Conservation (phyloP, 2,329 filamentous ascomycete species). For the Coccinonectria pachysandricola region DNA sequence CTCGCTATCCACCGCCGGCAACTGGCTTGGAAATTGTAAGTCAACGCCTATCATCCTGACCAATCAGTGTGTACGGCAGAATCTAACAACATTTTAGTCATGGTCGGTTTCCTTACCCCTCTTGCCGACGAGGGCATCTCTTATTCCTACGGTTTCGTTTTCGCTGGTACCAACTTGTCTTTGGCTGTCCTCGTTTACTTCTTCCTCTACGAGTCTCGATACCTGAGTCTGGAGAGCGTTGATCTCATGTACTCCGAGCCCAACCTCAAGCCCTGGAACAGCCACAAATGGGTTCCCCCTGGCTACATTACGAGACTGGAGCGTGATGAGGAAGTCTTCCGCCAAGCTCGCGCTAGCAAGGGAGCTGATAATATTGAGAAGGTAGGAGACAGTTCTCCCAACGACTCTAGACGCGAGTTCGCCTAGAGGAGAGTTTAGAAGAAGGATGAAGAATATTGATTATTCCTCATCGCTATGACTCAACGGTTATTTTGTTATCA, state of each 20-base stretch:
- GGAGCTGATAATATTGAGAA: conserved; percentile 7
- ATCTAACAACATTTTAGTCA: conserved; percentile 29
- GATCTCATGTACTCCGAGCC: conserved; percentile 58
- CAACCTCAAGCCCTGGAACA: conserved; percentile 51
- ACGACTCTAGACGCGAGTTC: conserved; percentile 10
- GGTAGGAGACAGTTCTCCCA: conserved; percentile 11
- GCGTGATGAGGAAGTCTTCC: conserved; percentile 21
- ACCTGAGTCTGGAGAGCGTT: conserved; percentile 59
- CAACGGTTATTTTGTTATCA: conserved; percentile 7
- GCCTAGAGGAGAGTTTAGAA: conserved; percentile 5
- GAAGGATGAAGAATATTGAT: conserved; percentile 3
- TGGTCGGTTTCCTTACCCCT: conserved; percentile 58
- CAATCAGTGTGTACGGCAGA: neutral
- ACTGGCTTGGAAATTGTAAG: conserved; percentile 51
- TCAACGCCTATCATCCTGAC: fast-evolving
- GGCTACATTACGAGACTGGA: conserved; percentile 32
- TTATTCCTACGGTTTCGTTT: conserved; percentile 56
- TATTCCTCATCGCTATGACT: conserved; percentile 5
- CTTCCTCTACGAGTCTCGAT: conserved; percentile 57
- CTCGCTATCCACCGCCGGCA: conserved; percentile 42
- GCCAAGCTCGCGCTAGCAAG: conserved; percentile 8
- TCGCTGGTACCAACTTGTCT: conserved; percentile 50
- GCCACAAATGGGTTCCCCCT: conserved; percentile 39
- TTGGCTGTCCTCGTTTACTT: conserved; percentile 54
- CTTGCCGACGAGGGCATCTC: conserved; percentile 52